Percentiles rank a stretch among this genome's conserved stretches.
Evolutionary conservation across 768 basidiomycete species (phyloP).

Genomic region (Kwoniella pini): DNA sequence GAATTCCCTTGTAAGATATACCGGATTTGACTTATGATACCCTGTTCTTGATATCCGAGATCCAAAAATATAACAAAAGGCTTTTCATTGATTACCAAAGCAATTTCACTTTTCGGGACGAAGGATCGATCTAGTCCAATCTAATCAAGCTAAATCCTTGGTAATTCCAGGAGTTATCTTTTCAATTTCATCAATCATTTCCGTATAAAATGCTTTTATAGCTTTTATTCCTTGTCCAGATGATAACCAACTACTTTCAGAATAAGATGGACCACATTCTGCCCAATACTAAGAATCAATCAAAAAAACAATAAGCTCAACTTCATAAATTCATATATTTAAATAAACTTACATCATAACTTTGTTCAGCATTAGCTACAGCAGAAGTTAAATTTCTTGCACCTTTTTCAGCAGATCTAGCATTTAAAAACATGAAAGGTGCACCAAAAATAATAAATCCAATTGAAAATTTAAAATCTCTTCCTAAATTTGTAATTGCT

Average conservation of each 20-base stretch:
- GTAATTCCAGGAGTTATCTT: conserved; percentile 19
- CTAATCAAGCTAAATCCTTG: background rate
- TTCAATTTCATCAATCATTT: conserved; percentile 17
- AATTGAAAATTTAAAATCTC: conserved; percentile 6
- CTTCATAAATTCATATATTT: background rate
- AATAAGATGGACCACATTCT: conserved; percentile 16
- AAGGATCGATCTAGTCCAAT: background rate
- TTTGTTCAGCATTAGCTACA: conserved; percentile 7
- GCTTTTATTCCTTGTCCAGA: conserved; percentile 13
- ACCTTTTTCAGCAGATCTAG: conserved; percentile 12
- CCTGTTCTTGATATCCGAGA: no score
- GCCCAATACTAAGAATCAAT: conserved; percentile 20
- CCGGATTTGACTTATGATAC: no score
- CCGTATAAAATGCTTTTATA: conserved; percentile 9
- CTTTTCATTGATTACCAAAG: no score
- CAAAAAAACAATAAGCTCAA: background rate
- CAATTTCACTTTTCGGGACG: no score
- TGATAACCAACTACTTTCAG: conserved; percentile 16
- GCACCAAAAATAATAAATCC: conserved; percentile 5
- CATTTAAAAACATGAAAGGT: background rate
- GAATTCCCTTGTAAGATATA: no score
- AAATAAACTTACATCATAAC: conserved; percentile 18
- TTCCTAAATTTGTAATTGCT: conserved; percentile 15
- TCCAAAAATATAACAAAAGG: no score
- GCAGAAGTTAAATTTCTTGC: conserved; percentile 21